Evolutionary conservation across 2,329 filamentous ascomycete species (phyloP).

Genomic region (Diplodia corticola): DNA sequence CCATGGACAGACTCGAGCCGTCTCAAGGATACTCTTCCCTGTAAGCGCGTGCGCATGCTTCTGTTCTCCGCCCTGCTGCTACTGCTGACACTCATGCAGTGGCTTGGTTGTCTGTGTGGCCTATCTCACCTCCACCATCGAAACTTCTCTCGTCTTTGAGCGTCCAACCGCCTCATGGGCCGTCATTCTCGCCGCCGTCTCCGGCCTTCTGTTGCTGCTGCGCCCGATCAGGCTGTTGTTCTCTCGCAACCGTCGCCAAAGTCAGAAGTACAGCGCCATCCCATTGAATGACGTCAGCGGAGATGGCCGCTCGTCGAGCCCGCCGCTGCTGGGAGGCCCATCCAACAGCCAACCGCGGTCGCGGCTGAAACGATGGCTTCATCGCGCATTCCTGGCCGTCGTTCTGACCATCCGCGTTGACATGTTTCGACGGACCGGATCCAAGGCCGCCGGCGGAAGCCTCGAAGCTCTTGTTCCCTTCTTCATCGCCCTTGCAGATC

Average conservation of each 20-base stretch:
- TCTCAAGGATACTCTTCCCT: too few relatives aligned
- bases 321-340: not conserved
- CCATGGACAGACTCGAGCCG: too few relatives aligned
- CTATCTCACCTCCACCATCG: conserved; percentile 35
- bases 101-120: conserved; percentile 37
- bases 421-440: conserved; percentile 29
- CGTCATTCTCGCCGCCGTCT: conserved; percentile 34
- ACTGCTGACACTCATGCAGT: conserved; percentile 25
- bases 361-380: not conserved
- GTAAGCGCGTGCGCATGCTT: too few relatives aligned
- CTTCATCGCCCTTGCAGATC: conserved; percentile 5
- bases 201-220: conserved; percentile 33
- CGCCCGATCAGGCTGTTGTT: not conserved
- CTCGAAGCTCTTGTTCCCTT: not conserved
- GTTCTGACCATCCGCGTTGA: conserved; percentile 35
- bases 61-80: too few relatives aligned
- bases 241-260: not conserved
- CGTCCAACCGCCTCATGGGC: conserved; percentile 38
- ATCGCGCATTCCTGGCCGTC: conserved; percentile 30
- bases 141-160: conserved; percentile 39
- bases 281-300: conserved; percentile 27
- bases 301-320: not conserved
- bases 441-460: too few relatives aligned
- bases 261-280: conserved; percentile 33
- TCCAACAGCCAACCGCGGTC: not conserved